These are phyloP conservation scores for Atkinsonella hypoxylon DNA, from an alignment of 2,329 filamentous ascomycete species.

Conservation along the genomic window DNA sequence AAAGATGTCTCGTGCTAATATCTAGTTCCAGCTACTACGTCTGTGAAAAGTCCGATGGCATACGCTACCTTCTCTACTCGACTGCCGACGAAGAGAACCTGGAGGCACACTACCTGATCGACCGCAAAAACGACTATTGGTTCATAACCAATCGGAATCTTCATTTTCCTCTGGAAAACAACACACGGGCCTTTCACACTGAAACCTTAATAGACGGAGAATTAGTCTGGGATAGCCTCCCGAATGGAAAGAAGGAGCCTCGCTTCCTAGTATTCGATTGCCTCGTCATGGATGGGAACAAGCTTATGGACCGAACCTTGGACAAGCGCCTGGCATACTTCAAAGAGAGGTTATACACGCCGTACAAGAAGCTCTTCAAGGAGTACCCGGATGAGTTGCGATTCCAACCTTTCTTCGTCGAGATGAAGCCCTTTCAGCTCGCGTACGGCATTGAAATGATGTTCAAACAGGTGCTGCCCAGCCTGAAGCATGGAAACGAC, in stretches of 20 bases:
- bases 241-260: constrained; percentile 54
- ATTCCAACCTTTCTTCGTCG: constrained; percentile 67
- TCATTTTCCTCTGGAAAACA: constrained; percentile 65
- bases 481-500: constrained; percentile 84
- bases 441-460: constrained; percentile 85
- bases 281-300: constrained; percentile 65
- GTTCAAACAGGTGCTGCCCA: constrained; percentile 77
- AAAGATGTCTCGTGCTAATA: constrained; percentile 5
- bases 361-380: constrained; percentile 51
- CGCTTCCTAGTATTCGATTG: constrained; percentile 93
- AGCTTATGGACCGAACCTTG: constrained; percentile 65
- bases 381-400: constrained; percentile 56
- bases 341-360: constrained; percentile 61
- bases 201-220: constrained; percentile 86
- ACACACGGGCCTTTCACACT: constrained; percentile 58
- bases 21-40: constrained; percentile 67
- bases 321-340: constrained; percentile 87
- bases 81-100: constrained; percentile 47
- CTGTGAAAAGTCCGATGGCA: constrained; percentile 95
- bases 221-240: constrained; percentile 71
- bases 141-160: constrained; percentile 57
- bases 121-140: constrained; percentile 97
- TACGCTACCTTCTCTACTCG: constrained; percentile 89
- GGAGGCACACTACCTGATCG: constrained; percentile 84
- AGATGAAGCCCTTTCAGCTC: constrained; percentile 82